Evolutionary conservation across 2,329 filamentous ascomycete genomes (phyloP), one percentile per base, ranked within the genome.

Genomic region (Trichocomaceae sp.): DNA sequence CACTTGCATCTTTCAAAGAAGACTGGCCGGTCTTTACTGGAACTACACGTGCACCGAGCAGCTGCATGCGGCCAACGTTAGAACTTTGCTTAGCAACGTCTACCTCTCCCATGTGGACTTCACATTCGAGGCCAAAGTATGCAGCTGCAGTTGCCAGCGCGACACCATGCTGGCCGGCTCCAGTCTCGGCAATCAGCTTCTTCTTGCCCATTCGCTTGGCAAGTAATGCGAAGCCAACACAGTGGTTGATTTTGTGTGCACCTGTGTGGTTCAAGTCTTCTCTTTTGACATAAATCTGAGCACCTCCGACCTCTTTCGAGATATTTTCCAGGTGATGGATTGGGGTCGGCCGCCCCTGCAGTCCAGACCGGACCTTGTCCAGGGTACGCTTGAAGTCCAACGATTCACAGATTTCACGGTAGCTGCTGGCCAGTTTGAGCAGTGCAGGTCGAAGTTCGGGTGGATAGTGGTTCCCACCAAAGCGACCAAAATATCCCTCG

Each of bases 231-330:
- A 95, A 90, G 2, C 90, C 90, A 10, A 95, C 76, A 1, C 90
- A 90, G 66, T 95, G 95, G 76, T 95, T 95, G 78, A 95, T 95
- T 81, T 95, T 95, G 79, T 95, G 90, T 57, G 86, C 90, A 59
- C 90, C 90, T 5, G 90, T 95, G 69, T 95, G 90, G 73, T 95
- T 95, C 57, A 95, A 75, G 69, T 95, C 90, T 72, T 95, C 90
- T 61, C 90, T 79, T n/a, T 95, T 95, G 61, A 95, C 75, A 86
- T 15, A 52, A 9, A 52, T 52, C 5, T 20, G 37, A 22, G 50
- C 50, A 10, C 50, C 50, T 88, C 87, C 87, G 50, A 87, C 88
- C 65, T 90, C 76, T 68, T 89, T 85, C 0, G 83, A 86, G 66
- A 76, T 77, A 13, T 66, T 86, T 7, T 62, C 82, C 5, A 50